Percentiles rank a stretch among this genome's conserved stretches.
phyloP scores from a whole-genome alignment of 176 grass and related monocot genomes.

The Oryza longistaminata region DNA sequence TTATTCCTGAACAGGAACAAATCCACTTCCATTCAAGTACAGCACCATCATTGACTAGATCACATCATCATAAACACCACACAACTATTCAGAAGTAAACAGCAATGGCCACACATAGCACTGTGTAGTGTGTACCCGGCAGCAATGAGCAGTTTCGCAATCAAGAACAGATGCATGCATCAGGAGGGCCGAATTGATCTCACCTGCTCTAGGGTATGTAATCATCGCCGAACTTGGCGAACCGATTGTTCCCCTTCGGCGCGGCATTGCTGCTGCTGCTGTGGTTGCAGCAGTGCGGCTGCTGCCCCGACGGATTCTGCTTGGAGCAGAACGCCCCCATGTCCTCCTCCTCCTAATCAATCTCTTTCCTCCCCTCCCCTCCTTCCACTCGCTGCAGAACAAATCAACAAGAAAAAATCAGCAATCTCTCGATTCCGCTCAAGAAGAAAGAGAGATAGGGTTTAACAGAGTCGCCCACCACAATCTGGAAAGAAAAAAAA shows the following conservation, averaged over 20 bases:
- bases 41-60: neutral
- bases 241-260: slow-evolving; percentile 24
- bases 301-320: slow-evolving; percentile 6
- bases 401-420: neutral
- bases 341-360: neutral
- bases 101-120: neutral
- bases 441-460: neutral
- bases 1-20: neutral
- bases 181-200: neutral
- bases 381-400: slow-evolving; percentile 14
- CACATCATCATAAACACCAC: neutral
- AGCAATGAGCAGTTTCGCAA: too few species aligned
- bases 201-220: slow-evolving; percentile 68
- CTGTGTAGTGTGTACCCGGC: neutral
- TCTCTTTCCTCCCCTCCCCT: neutral
- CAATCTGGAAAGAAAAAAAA: neutral
- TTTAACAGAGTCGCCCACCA: neutral
- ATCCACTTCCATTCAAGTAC: neutral
- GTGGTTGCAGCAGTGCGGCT: slow-evolving; percentile 17
- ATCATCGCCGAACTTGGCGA: slow-evolving; percentile 60
- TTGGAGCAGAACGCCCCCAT: slow-evolving; percentile 60
- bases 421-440: neutral
- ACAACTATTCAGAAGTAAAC: neutral
- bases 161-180: neutral
- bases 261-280: slow-evolving; percentile 7